Evolutionary conservation across 768 basidiomycete species (phyloP).

Genomic region (Calocybe gangraenosa): DNA sequence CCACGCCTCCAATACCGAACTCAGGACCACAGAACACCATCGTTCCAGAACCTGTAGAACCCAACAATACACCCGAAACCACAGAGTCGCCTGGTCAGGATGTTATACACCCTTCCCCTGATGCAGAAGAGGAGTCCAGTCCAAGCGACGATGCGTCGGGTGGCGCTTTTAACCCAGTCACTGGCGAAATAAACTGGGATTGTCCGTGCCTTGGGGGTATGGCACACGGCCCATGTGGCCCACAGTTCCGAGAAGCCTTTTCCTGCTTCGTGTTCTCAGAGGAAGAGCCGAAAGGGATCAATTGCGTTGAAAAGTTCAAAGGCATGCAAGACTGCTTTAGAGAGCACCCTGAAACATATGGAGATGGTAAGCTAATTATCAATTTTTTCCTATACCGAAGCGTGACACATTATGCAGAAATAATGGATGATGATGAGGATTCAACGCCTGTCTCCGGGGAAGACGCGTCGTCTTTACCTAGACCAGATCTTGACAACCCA

Average conservation of each 20-base stretch:
- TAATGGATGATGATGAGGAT: slow-evolving; percentile 59
- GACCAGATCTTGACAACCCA: neutral
- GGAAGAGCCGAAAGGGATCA: slow-evolving; percentile 93
- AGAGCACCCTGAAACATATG: slow-evolving; percentile 93
- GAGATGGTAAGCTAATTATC: slow-evolving; percentile 57
- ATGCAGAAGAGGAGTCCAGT: slow-evolving; percentile 8
- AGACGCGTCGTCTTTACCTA: neutral
- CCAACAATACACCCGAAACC: neutral
- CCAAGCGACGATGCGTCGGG: slow-evolving; percentile 18
- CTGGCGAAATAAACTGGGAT: slow-evolving; percentile 99
- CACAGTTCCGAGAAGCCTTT: slow-evolving; percentile 91
- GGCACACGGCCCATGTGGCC: slow-evolving; percentile 96
- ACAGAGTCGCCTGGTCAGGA: neutral
- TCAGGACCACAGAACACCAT: neutral
- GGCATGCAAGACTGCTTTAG: slow-evolving; percentile 98
- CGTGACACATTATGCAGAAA: slow-evolving; percentile 36
- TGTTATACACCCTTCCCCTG: neutral
- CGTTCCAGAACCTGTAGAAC: slow-evolving; percentile 1
- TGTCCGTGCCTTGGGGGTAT: slow-evolving; percentile 98
- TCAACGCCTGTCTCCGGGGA: slow-evolving; percentile 13
- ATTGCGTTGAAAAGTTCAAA: slow-evolving; percentile 97
- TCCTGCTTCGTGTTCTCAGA: slow-evolving; percentile 96
- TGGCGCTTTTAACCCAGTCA: slow-evolving; percentile 89
- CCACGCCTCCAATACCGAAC: neutral
- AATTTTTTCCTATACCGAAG: slow-evolving; percentile 9